These are phyloP conservation scores for Lentinus tigrinus DNA, from an alignment of 768 basidiomycete species.

Conservation along the genomic window DNA sequence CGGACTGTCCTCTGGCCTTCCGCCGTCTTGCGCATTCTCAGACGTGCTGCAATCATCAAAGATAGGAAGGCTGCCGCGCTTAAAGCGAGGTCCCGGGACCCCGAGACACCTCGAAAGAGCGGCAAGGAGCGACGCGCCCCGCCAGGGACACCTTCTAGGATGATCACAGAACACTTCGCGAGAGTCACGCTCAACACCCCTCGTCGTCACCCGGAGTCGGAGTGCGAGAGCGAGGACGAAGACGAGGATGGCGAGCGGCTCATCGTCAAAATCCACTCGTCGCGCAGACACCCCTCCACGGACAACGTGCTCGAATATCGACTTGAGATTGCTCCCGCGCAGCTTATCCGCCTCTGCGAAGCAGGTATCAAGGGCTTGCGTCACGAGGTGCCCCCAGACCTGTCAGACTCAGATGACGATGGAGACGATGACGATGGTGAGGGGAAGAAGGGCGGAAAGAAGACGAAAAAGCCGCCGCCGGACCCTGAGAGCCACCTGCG, in stretches of 20 bases:
- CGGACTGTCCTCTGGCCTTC: constrained; percentile 81
- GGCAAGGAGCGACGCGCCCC: constrained; percentile 23
- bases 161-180: constrained; percentile 58
- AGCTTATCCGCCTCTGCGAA: constrained; percentile 64
- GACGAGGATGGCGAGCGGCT: constrained; percentile 41
- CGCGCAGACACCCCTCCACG: constrained; percentile 67
- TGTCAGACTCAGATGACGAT: constrained; percentile 31
- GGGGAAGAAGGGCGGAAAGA: constrained; percentile 32
- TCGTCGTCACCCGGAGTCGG: neutral
- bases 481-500: constrained; percentile 58
- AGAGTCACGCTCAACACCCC: constrained; percentile 37
- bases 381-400: constrained; percentile 28
- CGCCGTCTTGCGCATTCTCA: constrained; percentile 65
- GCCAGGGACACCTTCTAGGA: constrained; percentile 42
- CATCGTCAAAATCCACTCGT: constrained; percentile 64
- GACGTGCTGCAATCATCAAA: constrained; percentile 56
- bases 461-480: constrained; percentile 41
- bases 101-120: constrained; percentile 42
- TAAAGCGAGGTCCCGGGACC: constrained; percentile 8
- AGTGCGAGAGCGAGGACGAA: constrained; percentile 25
- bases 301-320: constrained; percentile 78
- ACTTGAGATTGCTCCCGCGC: constrained; percentile 67
- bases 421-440: constrained; percentile 52
- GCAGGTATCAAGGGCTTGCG: constrained; percentile 66
- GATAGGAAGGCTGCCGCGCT: constrained; percentile 31